A percentile compares a stretch with the other conserved stretches of the same genome.
Conservation (phyloP, 2,329 filamentous ascomycete genomes). For the Aspergillus flavus region DNA sequence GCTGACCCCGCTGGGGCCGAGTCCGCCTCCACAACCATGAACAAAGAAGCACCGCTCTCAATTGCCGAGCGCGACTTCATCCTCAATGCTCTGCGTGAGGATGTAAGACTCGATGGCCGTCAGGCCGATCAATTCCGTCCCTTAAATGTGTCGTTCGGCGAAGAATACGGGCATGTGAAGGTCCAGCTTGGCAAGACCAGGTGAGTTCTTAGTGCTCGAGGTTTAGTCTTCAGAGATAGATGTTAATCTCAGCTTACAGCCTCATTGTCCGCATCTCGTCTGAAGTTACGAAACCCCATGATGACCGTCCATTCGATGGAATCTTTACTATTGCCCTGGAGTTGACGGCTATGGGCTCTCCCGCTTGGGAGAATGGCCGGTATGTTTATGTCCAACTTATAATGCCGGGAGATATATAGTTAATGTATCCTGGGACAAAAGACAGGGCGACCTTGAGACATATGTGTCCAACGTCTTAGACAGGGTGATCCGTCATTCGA, state of each 20-base stretch:
- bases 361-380: slow-evolving; percentile 83
- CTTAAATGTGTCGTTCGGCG: slow-evolving; percentile 78
- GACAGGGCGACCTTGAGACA: slow-evolving; percentile 80
- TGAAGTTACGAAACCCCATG: slow-evolving; percentile 81
- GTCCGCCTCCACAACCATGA: slow-evolving; percentile 62
- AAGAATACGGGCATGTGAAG: slow-evolving; percentile 88
- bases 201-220: slow-evolving; percentile 52
- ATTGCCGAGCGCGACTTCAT: slow-evolving; percentile 87
- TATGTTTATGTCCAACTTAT: slow-evolving; percentile 38
- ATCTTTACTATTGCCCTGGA: slow-evolving; percentile 92
- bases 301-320: slow-evolving; percentile 92
- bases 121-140: slow-evolving; percentile 77
- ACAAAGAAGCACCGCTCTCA: slow-evolving; percentile 87
- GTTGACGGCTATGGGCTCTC: slow-evolving; percentile 87
- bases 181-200: slow-evolving; percentile 87
- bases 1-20: slow-evolving; percentile 26
- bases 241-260: slow-evolving; percentile 10
- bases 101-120: slow-evolving; percentile 82
- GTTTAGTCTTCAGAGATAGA: not conserved
- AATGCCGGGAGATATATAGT: not conserved
- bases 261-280: slow-evolving; percentile 77
- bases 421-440: slow-evolving; percentile 25
- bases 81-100: slow-evolving; percentile 76
- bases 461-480: slow-evolving; percentile 87
- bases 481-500: slow-evolving; percentile 89